These are phyloP conservation scores for Aureobasidium lini DNA, from an alignment of 2,329 filamentous ascomycete genomes.

Conservation along the genomic window DNA sequence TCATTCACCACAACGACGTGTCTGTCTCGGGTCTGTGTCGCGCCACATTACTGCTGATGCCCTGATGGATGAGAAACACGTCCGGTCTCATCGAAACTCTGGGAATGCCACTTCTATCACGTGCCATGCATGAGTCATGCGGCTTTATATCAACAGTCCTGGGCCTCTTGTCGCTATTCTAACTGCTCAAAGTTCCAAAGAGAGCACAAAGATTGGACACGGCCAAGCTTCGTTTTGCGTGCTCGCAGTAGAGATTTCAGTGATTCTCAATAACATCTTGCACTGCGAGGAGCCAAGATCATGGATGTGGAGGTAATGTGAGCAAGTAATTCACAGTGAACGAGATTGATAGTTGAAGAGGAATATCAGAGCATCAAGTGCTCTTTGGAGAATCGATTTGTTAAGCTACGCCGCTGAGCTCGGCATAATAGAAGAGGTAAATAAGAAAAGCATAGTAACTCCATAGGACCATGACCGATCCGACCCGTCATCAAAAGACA, in stretches of 20 bases:
- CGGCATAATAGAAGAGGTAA: not conserved
- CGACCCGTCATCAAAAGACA: constrained; percentile 15
- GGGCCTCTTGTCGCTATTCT: too few relatives aligned
- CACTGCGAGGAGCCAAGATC: too few relatives aligned
- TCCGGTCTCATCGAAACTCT: not conserved
- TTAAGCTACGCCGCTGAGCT: not conserved
- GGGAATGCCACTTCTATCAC: not conserved
- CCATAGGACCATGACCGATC: not conserved
- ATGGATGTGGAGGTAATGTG: too few relatives aligned
- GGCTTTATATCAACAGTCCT: too few relatives aligned
- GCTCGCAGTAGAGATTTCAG: too few relatives aligned
- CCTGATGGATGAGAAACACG: not conserved
- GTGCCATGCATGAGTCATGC: constrained; percentile 10
- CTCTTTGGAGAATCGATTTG: not conserved
- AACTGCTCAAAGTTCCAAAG: too few relatives aligned
- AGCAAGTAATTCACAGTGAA: too few relatives aligned
- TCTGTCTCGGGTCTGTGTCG: constrained; percentile 21
- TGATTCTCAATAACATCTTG: not conserved
- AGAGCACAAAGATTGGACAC: too few relatives aligned
- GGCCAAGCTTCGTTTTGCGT: too few relatives aligned
- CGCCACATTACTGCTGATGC: not conserved
- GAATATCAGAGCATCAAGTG: constrained; percentile 1
- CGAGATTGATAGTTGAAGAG: not conserved
- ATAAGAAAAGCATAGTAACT: not conserved
- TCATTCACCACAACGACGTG: constrained; percentile 24